Evolutionary conservation across 306 rosid species (phyloP).

Genomic region (Cicer bijugum): DNA sequence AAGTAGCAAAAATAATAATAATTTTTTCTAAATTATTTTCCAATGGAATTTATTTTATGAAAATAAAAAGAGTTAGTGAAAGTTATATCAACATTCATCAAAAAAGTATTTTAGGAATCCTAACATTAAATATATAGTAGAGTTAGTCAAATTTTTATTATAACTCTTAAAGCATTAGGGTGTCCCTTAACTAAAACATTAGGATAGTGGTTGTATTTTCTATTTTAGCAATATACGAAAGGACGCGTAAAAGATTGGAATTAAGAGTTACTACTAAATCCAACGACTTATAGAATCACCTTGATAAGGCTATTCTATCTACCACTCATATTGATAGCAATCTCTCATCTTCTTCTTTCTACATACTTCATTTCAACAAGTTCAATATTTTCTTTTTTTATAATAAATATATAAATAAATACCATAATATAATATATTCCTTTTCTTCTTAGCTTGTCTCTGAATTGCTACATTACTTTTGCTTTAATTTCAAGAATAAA

Average conservation of each 20-base stretch:
- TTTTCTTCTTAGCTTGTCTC: background rate
- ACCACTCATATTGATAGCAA: conserved; percentile 47
- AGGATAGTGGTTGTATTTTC: background rate
- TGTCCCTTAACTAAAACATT: no score
- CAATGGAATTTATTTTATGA: no score
- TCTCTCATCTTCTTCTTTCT: conserved; percentile 46
- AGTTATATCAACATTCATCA: no score
- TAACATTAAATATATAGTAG: no score
- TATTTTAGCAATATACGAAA: conserved; percentile 21
- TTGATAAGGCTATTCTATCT: conserved; percentile 48
- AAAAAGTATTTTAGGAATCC: no score
- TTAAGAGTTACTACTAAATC: conserved; percentile 50
- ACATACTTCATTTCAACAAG: background rate
- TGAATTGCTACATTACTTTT: conserved; percentile 43
- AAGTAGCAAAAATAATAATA: no score
- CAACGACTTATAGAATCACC: conserved; percentile 46
- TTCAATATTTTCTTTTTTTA: background rate
- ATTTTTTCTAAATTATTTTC: no score
- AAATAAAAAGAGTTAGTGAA: no score
- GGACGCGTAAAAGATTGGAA: conserved; percentile 49
- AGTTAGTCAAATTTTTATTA: no score
- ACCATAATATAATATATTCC: no score
- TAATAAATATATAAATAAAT: background rate
- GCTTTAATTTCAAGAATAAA: conserved; percentile 49
- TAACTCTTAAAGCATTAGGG: no score